phyloP scores from a whole-genome alignment of 202 grass and related monocot genomes.

The Setaria italica region DNA sequence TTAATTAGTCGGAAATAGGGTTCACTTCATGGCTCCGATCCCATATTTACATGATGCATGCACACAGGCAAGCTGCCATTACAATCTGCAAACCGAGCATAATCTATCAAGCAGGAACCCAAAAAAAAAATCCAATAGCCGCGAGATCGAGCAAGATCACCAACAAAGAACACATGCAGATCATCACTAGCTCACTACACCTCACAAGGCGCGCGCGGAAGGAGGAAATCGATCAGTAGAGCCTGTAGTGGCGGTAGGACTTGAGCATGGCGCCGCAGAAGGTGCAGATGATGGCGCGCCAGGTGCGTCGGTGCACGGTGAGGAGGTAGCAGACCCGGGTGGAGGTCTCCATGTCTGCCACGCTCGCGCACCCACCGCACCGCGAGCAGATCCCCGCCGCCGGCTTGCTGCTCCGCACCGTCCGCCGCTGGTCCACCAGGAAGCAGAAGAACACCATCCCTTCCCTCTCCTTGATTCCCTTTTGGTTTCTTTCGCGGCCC shows the following conservation, averaged over 20 bases:
- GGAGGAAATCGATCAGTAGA: constrained; percentile 5
- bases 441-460: constrained; percentile 93
- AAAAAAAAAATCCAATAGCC: neutral
- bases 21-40: neutral
- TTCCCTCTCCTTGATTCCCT: neutral
- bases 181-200: neutral
- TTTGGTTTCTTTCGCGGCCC: neutral
- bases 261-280: constrained; percentile 99
- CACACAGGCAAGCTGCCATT: constrained; percentile 9
- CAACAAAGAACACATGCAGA: neutral
- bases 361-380: constrained; percentile 87
- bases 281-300: constrained; percentile 98
- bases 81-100: constrained; percentile 8
- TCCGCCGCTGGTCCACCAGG: constrained; percentile 89
- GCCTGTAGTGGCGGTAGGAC: constrained; percentile 78
- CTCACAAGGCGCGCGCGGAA: neutral
- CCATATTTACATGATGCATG: constrained; percentile 35
- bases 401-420: constrained; percentile 96
- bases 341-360: constrained; percentile 96
- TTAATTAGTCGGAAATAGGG: neutral
- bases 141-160: neutral
- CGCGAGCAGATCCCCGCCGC: constrained; percentile 96
- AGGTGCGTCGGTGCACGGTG: constrained; percentile 74
- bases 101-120: neutral
- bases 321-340: constrained; percentile 92